phyloP scores from a whole-genome alignment of 768 basidiomycete genomes.

The Botryobasidium botryosum region DNA sequence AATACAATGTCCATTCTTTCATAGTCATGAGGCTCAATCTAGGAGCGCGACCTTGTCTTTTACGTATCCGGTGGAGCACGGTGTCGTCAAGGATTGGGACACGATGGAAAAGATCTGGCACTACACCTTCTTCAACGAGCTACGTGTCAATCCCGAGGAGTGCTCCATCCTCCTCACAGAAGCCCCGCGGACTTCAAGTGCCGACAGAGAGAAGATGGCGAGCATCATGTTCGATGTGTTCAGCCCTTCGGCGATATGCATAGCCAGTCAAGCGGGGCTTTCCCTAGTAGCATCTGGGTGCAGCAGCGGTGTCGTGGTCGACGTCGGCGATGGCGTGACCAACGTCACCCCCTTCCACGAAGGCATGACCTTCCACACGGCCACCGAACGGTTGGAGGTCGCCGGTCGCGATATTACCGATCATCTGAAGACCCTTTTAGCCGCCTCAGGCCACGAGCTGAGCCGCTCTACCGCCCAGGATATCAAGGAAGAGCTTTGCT shows the following conservation, averaged over 20 bases:
- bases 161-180: slow-evolving; percentile 11
- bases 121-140: slow-evolving; percentile 12
- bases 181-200: slow-evolving; percentile 9
- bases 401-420: slow-evolving; percentile 6
- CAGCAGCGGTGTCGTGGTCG: slow-evolving; percentile 11
- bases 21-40: slow-evolving; percentile 31
- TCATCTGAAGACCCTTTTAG: slow-evolving; percentile 20
- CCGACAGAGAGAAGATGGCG: slow-evolving; percentile 11
- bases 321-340: slow-evolving; percentile 11
- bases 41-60: slow-evolving; percentile 33
- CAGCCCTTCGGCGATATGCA: slow-evolving; percentile 20
- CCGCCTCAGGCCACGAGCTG: slow-evolving; percentile 31
- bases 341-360: slow-evolving; percentile 12
- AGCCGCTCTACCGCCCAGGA: slow-evolving; percentile 29
- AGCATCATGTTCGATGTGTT: slow-evolving; percentile 26
- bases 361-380: slow-evolving; percentile 7
- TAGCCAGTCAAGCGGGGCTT: slow-evolving; percentile 10
- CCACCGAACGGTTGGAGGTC: background rate
- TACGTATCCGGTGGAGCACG: slow-evolving; percentile 19
- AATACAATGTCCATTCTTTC: background rate
- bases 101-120: slow-evolving; percentile 13
- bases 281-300: slow-evolving; percentile 10
- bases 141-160: slow-evolving; percentile 11
- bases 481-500: slow-evolving; percentile 35
- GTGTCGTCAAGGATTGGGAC: slow-evolving; percentile 12